A percentile compares a stretch with the other conserved stretches of the same genome.
phyloP scores from a whole-genome alignment of 768 basidiomycete genomes.

The Podaxis mareebaensis region DNA sequence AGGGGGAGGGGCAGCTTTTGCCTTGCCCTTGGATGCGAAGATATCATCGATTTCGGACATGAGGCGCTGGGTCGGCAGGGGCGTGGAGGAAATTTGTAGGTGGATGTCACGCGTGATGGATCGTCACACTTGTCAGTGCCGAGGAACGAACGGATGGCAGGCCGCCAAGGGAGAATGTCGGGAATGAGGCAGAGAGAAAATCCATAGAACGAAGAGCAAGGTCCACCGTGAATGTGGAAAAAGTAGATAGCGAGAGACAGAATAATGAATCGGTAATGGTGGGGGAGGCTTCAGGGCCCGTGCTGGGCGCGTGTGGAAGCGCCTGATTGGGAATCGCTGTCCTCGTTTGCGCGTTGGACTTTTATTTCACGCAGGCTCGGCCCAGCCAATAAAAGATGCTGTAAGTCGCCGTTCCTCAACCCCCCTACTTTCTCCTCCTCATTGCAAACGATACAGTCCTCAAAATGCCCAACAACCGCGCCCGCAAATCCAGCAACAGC shows the following conservation, averaged over 20 bases:
- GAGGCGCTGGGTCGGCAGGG: conserved; percentile 16
- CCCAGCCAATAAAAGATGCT: conserved; percentile 27
- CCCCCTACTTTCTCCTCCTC: conserved; percentile 15
- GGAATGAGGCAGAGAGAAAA: background rate
- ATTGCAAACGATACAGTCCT: conserved; percentile 26
- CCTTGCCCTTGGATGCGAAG: conserved; percentile 59
- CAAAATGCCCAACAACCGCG: conserved; percentile 41
- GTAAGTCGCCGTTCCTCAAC: conserved; percentile 27
- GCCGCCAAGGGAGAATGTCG: background rate
- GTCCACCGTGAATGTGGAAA: background rate
- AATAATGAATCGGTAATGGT: background rate
- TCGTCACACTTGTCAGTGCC: background rate
- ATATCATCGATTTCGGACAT: conserved; percentile 87
- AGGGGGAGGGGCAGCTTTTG: conserved; percentile 22
- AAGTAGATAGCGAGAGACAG: background rate
- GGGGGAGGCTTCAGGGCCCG: background rate
- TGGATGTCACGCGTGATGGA: conserved; percentile 18
- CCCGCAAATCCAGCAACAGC: conserved; percentile 26
- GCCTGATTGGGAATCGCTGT: conserved; percentile 12
- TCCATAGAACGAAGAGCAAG: background rate
- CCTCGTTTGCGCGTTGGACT: conserved; percentile 8
- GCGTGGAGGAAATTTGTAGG: background rate
- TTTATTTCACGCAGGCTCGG: conserved; percentile 14
- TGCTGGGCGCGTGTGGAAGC: conserved; percentile 14
- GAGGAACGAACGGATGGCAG: background rate